Evolutionary conservation across 139 green algal genomes (phyloP), one percentile per base, ranked within the genome.

Genomic region (Coccomyxa sp.): DNA sequence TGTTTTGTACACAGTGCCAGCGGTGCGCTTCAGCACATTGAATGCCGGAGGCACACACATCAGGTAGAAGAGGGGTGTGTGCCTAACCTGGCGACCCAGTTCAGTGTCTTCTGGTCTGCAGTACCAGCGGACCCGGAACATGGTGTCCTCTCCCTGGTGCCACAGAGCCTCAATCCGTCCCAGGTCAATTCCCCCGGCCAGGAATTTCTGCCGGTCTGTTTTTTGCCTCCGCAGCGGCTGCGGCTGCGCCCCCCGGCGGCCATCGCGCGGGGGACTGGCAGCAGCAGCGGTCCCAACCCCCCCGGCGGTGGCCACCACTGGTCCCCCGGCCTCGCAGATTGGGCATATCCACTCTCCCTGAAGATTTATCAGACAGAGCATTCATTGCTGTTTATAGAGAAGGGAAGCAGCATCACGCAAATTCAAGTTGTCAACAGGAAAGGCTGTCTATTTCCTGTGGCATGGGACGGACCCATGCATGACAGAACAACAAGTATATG

Each of bases 51-150:
- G 17, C 71, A 10, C 63, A 14, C 51, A 13, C 15, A 58, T 57
- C 25, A 67, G 0, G 15, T 17, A 10, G n/a, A 23, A 11, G 7
- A 25, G 25, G 10, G 10, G 45, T 13, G 15, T 58, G 45, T 17
- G 7, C 27, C 51, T 76, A 82, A 92, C 89, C 91, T 91, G 87
- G 14, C 96, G 88, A 16, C 96, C 96, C 16, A 86, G 76, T 88
- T 96, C 88, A 7, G 96, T 98, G 15, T 97, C 90, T 90, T 99
- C 92, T 0, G 96, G 96, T 74, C 87, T 81, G 27, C 84, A 67
- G 88, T 93, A 98, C 91, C 96, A 98, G 67, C 90, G 90, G 67
- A 86, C 80, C 16, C 58, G 16, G 45, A 87, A 77, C 15, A 59
- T 57, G 12, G 23, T 81, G 30, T 79, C 59, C 38, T 82, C 79